Base-by-base conservation (phyloP, 139 green algal species). In the Chlorella sp. region DNA sequence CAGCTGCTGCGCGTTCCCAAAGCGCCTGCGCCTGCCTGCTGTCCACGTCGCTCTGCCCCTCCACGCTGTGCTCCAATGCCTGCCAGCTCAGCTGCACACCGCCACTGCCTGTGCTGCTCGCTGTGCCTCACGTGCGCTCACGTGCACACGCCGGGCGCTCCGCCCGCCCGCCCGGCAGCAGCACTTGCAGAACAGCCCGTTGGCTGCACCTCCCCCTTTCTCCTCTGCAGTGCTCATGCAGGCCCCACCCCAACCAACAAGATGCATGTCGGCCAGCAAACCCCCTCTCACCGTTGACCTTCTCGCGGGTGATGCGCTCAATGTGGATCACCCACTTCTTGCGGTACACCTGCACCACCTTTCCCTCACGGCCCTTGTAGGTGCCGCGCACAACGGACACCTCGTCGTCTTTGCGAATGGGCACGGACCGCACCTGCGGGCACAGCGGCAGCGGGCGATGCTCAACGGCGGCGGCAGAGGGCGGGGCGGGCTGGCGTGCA, bases 241-340 rank as follows among this genome's bases (percentile, higher is more conserved):
- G 19, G 26, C 42, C 21, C 18, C 69, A 57, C 36, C 37, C 76
- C 14, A 16, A 11, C 12, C 0, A 11, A 18, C 71, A n/a, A n/a
- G n/a, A n/a, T n/a, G 48, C 9, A 9, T 9, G 48, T 57, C 48
- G 5, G 48, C 76, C 39, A 60, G 57, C 85, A 61, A 40, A 73
- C 37, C 3, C n/a, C 19, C 7, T 34, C 97, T 94, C 90, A 98
- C 98, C 98, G 94, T 99, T 99, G 91, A 98, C 97, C 96, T 99
- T 99, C 93, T 99, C 98, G 92, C 98, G 93, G 24, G 97, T 98
- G 92, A 99, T 97, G 86, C 98, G 95, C 95, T 99, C 98, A 78
- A 99, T 96, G 94, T 99, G 98, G 93, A 99, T 99, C 57, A 99
- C 97, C 98, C 98, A 99, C 96, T 99, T 99, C 87, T 97, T 97